These are phyloP conservation scores for Fusarium sp. DNA, from an alignment of 2,329 filamentous ascomycete genomes.

Conservation along the genomic window DNA sequence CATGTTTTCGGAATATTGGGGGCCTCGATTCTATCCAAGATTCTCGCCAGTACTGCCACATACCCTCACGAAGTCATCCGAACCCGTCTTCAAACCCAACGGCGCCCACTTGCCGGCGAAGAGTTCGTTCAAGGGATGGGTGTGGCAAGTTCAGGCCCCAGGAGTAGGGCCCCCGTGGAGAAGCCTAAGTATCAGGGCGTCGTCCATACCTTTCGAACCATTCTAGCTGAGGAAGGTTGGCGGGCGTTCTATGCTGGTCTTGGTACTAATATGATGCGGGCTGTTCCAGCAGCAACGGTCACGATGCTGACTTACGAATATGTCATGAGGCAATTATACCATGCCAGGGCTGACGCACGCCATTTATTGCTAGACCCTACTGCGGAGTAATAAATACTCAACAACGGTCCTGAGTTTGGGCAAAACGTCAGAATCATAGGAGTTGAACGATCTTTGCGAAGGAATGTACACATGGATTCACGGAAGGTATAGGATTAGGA, in stretches of 20 bases:
- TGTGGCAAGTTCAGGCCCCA: slow-evolving; percentile 49
- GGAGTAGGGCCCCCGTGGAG: slow-evolving; percentile 40
- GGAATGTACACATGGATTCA: slow-evolving; percentile 32
- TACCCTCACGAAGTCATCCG: slow-evolving; percentile 98
- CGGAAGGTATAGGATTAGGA: slow-evolving; percentile 14
- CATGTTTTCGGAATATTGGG: slow-evolving; percentile 87
- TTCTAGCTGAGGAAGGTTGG: slow-evolving; percentile 93
- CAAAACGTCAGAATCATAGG: slow-evolving; percentile 8
- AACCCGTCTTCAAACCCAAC: slow-evolving; percentile 92
- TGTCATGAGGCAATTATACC: slow-evolving; percentile 64
- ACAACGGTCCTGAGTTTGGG: neutral
- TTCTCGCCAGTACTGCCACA: slow-evolving; percentile 92
- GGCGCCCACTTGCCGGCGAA: slow-evolving; percentile 70
- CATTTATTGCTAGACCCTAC: slow-evolving; percentile 33
- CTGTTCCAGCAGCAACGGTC: slow-evolving; percentile 93
- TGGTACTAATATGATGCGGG: slow-evolving; percentile 96
- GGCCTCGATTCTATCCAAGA: slow-evolving; percentile 92
- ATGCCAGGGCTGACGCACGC: slow-evolving; percentile 52
- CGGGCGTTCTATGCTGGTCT: slow-evolving; percentile 96
- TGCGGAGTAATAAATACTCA: slow-evolving; percentile 25
- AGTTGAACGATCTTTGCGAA: slow-evolving; percentile 15
- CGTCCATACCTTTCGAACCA: slow-evolving; percentile 82
- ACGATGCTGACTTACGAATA: slow-evolving; percentile 98
- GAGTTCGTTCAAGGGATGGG: slow-evolving; percentile 62
- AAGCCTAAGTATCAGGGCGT: slow-evolving; percentile 78